These are phyloP conservation scores for Polymyxa betae DNA, from an alignment of 208 protist genomes.

Conservation along the genomic window DNA sequence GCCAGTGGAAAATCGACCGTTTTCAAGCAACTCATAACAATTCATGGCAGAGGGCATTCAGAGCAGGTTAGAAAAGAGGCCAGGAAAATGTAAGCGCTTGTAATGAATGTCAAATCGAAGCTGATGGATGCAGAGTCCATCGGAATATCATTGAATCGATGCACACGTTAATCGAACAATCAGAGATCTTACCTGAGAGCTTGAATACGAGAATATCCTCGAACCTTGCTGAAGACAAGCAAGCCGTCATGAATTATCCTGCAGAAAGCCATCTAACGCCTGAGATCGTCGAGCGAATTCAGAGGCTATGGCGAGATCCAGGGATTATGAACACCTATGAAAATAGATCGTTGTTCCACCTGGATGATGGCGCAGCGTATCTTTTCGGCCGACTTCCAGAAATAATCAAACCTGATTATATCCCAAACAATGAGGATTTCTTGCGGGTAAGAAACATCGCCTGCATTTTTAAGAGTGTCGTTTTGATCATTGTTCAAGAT, in stretches of 20 bases:
- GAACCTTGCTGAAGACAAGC: not conserved
- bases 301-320: not conserved
- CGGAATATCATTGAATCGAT: not conserved
- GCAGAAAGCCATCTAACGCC: not conserved
- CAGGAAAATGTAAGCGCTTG: no score
- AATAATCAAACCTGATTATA: conserved; percentile 7
- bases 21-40: conserved; percentile 61
- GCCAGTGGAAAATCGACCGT: conserved; percentile 54
- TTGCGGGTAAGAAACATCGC: not conserved
- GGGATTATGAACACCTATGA: conserved; percentile 49
- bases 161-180: not conserved
- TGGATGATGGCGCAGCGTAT: conserved; percentile 56
- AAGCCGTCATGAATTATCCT: not conserved
- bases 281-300: conserved; percentile 39
- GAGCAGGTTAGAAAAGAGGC: not conserved
- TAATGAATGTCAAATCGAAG: no score
- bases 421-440: conserved; percentile 46
- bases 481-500: conserved; percentile 77
- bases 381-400: conserved; percentile 12
- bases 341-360: conserved; percentile 1
- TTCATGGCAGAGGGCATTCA: conserved; percentile 52
- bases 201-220: not conserved
- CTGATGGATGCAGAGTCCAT: no score
- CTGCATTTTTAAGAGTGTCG: not conserved
- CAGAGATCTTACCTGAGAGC: not conserved